Evolutionary conservation across 768 basidiomycete genomes (phyloP), one percentile per base, ranked within the genome.

Genomic region (Heimioporus sp.): DNA sequence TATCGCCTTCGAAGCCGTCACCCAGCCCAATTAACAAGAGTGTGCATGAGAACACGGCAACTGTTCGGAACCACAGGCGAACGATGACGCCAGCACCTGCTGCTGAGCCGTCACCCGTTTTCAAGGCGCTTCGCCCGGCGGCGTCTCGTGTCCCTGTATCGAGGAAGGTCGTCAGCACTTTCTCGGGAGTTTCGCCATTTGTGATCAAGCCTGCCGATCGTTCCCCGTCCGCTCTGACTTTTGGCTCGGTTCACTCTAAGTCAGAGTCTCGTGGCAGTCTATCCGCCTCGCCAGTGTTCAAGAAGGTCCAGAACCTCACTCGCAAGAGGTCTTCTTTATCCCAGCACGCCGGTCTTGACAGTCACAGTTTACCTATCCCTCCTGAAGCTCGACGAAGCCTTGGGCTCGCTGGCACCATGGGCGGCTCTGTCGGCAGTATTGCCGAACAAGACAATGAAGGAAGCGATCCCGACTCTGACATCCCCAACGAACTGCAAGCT

Each of bases 401-500:
- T 16, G 84, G 86, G 0, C 77, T 87, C 68, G 70, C 73, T 13
- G 87, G 86, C 0, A 89, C 86, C 0, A 78, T 90, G 72, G 87
- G 87, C 10, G 80, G 80, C 1, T 82, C 80, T 0, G 73, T 79
- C 43, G 73, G 73, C 4, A 77, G 77, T 20, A 77, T 77, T 45
- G 67, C 65, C 2, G 76, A 74, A 48, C 71, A 71, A 15, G 76
- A 75, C 17, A 57, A 78, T 9, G 79, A 85, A 35, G 74, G 71
- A 3, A 80, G 79, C 10, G 85, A 89, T 60, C 85, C 80, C 0
- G 84, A 90, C 64, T 87, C 84, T 2, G 88, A 92, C 59, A 87
- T 91, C n/a, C 88, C 90, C 1, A 80, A 87, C 38, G 90, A 92
- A 65, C 65, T 92, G 49, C 82, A 83, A 55, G 73, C 74, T 20